These are phyloP conservation scores for Zostera marina DNA, from an alignment of 116 monocot genomes.

Conservation along the genomic window DNA sequence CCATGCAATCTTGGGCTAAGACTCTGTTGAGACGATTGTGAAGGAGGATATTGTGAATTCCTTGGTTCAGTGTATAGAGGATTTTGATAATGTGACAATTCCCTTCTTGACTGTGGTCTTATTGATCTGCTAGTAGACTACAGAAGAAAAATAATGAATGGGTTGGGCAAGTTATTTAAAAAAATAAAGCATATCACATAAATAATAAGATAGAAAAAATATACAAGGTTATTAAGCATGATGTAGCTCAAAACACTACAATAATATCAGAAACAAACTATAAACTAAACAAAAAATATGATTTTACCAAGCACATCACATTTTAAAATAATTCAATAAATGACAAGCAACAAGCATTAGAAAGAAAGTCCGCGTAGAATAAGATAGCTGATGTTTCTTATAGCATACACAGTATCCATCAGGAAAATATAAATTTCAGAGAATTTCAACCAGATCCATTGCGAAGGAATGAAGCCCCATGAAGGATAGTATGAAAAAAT, in stretches of 20 bases:
- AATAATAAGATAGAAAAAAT: not conserved
- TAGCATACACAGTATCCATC: no score
- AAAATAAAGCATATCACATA: not conserved
- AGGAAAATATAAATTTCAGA: no score
- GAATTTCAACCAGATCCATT: no score
- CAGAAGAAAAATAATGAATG: conserved; percentile 6
- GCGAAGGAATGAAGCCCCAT: no score
- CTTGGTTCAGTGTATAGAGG: conserved; percentile 28
- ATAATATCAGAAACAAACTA: no score
- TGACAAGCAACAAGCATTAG: no score
- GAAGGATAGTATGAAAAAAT: no score
- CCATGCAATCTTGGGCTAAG: conserved; percentile 31
- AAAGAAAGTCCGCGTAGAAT: no score
- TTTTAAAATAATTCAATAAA: no score
- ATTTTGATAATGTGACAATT: conserved; percentile 11
- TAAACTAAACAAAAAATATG: no score
- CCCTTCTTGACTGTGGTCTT: conserved; percentile 14
- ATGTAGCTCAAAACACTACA: not conserved
- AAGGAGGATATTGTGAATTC: conserved; percentile 16
- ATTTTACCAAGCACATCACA: no score
- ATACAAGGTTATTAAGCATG: not conserved
- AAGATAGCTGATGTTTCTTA: no score
- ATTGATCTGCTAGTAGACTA: conserved; percentile 33
- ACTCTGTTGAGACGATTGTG: conserved; percentile 17
- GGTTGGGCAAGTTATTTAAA: not conserved